Evolutionary conservation across 805 yeast species (phyloP).

Genomic region (Maudiozyma bulderi): DNA sequence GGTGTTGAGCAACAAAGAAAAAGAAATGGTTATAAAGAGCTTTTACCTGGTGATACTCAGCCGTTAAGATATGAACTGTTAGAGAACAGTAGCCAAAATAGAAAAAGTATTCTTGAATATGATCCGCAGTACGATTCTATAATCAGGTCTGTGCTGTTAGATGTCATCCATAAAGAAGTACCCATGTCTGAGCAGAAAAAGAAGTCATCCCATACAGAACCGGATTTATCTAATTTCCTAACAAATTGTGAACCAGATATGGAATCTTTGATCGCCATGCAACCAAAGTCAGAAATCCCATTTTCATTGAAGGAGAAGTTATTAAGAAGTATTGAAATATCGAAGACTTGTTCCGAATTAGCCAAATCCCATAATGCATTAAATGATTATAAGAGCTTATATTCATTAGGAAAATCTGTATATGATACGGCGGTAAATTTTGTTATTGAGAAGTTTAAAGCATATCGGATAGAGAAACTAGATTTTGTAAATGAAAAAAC

Average conservation of each 20-base stretch:
- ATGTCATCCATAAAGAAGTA: constrained; percentile 16
- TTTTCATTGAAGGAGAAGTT: constrained; percentile 30
- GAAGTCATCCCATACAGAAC: not conserved
- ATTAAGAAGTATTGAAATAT: constrained; percentile 44
- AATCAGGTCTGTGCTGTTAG: constrained; percentile 4
- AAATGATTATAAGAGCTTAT: constrained; percentile 36
- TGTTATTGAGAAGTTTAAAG: constrained; percentile 47
- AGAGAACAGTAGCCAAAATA: not conserved
- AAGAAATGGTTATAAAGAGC: no score
- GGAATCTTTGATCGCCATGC: not conserved
- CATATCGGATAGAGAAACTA: not conserved
- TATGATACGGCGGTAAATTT: constrained; percentile 34
- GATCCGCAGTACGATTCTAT: not conserved
- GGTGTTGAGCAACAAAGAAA: no score
- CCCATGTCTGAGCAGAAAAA: constrained; percentile 17
- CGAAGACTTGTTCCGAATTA: constrained; percentile 44
- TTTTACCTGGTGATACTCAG: not conserved
- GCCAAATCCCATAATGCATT: constrained; percentile 27
- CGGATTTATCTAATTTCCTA: not conserved
- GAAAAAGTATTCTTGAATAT: not conserved
- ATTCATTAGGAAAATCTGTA: constrained; percentile 48
- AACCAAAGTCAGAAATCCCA: constrained; percentile 7
- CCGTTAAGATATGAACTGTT: no score
- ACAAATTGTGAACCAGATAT: not conserved
- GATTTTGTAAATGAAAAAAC: not conserved